A percentile compares a stretch with the other conserved stretches of the same genome.
Conservation (phyloP, 2,329 filamentous ascomycete genomes). For the Ophiostoma pallidulum region DNA sequence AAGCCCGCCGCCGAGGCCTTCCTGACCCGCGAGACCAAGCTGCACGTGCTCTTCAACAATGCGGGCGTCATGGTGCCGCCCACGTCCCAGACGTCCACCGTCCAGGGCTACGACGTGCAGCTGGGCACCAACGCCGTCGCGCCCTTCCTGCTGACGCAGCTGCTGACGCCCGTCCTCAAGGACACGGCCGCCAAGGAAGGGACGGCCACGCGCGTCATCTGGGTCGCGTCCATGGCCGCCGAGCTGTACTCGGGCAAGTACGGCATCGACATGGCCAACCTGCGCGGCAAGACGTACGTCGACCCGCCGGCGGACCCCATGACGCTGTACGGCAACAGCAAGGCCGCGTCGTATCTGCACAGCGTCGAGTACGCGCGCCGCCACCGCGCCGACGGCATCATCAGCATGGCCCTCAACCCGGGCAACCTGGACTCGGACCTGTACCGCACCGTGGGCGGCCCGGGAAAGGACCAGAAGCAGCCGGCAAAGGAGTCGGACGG, state of each 20-base stretch:
- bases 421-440: constrained; percentile 22
- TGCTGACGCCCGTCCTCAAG: constrained; percentile 19
- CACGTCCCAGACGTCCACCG: constrained; percentile 22
- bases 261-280: constrained; percentile 17
- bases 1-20: constrained; percentile 19
- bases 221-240: constrained; percentile 17
- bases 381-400: constrained; percentile 18
- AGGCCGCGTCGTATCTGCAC: constrained; percentile 19
- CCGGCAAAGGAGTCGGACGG: neutral
- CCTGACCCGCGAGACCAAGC: constrained; percentile 17
- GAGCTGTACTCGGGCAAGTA: constrained; percentile 4
- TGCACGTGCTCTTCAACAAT: constrained; percentile 33
- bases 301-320: neutral
- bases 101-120: constrained; percentile 35
- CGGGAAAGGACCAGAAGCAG: neutral
- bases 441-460: constrained; percentile 10
- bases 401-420: constrained; percentile 21
- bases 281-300: constrained; percentile 17
- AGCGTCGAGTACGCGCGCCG: constrained; percentile 19
- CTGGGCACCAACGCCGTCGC: constrained; percentile 17
- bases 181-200: constrained; percentile 14
- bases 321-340: constrained; percentile 19
- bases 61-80: constrained; percentile 29
- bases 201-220: constrained; percentile 18
- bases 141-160: constrained; percentile 18